phyloP scores from a whole-genome alignment of 2,329 filamentous ascomycete species.

The Rutstroemia sp. region DNA sequence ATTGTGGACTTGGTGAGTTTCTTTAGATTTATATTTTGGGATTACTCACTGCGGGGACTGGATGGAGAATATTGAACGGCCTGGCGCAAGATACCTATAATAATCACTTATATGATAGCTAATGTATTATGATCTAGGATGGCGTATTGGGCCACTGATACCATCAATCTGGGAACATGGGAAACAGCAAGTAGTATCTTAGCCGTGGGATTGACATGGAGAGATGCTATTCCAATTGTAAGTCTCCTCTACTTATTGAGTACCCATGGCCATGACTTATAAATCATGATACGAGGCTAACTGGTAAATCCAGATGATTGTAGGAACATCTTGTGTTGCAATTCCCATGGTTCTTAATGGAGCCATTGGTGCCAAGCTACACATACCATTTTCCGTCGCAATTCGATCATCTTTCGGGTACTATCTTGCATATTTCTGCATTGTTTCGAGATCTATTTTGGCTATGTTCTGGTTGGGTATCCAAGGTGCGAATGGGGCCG shows the following conservation, averaged over 20 bases:
- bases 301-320: slow-evolving; percentile 36
- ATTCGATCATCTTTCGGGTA: slow-evolving; percentile 39
- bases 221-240: slow-evolving; percentile 41
- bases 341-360: slow-evolving; percentile 44
- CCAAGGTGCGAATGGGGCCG: slow-evolving; percentile 56
- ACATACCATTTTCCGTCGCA: slow-evolving; percentile 41
- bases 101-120: background rate
- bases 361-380: slow-evolving; percentile 38
- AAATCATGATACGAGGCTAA: background rate
- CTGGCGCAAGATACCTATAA: background rate
- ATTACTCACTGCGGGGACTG: background rate
- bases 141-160: slow-evolving; percentile 35
- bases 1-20: slow-evolving; percentile 29
- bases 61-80: background rate
- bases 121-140: slow-evolving; percentile 17
- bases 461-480: slow-evolving; percentile 56
- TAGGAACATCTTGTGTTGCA: slow-evolving; percentile 55
- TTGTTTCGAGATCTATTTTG: slow-evolving; percentile 37
- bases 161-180: slow-evolving; percentile 40
- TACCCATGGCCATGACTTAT: slow-evolving; percentile 4
- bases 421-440: slow-evolving; percentile 35
- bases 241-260: slow-evolving; percentile 9
- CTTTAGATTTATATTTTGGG: background rate
- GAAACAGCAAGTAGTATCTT: slow-evolving; percentile 43
- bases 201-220: slow-evolving; percentile 45